Percentiles rank a stretch among this genome's conserved stretches.
Conservation (phyloP, 2,329 filamentous ascomycete species). For the Phaeophleospora eucalypticola region DNA sequence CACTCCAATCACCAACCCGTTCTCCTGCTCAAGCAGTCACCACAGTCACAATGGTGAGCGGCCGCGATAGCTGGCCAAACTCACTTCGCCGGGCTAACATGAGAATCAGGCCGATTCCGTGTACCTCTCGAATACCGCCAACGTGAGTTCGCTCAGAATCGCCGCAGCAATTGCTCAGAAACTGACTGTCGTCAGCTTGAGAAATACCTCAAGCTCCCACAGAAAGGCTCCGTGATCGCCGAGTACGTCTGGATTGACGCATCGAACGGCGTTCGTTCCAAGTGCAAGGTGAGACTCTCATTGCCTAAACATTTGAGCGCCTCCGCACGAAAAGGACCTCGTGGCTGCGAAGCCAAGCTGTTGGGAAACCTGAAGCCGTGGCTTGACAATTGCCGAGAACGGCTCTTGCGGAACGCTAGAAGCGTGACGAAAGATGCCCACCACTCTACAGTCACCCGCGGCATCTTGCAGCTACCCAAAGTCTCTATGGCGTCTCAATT, state of each 20-base stretch:
- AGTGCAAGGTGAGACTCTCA: slow-evolving; percentile 76
- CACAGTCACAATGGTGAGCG: slow-evolving; percentile 8
- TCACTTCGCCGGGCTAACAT: slow-evolving; percentile 6
- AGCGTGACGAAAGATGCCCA: slow-evolving; percentile 4
- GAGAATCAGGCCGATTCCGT: slow-evolving; percentile 20
- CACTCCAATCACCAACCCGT: background rate
- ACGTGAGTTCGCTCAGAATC: slow-evolving; percentile 36
- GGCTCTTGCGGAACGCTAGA: slow-evolving; percentile 14
- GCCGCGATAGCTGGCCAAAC: slow-evolving; percentile 1
- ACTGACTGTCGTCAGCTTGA: slow-evolving; percentile 59
- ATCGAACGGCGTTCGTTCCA: slow-evolving; percentile 78
- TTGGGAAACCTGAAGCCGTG: slow-evolving; percentile 1
- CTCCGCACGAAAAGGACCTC: background rate
- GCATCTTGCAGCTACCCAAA: too few relatives aligned
- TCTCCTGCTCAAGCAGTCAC: background rate
- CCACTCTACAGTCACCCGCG: too few relatives aligned
- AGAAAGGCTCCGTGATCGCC: slow-evolving; percentile 83
- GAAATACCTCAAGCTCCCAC: slow-evolving; percentile 88
- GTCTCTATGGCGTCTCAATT: too few relatives aligned
- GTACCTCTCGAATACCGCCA: slow-evolving; percentile 45
- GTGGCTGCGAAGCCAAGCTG: background rate
- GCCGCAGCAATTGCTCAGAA: slow-evolving; percentile 1
- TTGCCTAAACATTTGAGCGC: background rate
- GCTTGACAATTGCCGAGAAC: slow-evolving; percentile 18
- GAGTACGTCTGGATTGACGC: slow-evolving; percentile 97